Evolutionary conservation across 768 basidiomycete species (phyloP), one percentile per base, ranked within the genome.

Genomic region (Podaxis sp.): DNA sequence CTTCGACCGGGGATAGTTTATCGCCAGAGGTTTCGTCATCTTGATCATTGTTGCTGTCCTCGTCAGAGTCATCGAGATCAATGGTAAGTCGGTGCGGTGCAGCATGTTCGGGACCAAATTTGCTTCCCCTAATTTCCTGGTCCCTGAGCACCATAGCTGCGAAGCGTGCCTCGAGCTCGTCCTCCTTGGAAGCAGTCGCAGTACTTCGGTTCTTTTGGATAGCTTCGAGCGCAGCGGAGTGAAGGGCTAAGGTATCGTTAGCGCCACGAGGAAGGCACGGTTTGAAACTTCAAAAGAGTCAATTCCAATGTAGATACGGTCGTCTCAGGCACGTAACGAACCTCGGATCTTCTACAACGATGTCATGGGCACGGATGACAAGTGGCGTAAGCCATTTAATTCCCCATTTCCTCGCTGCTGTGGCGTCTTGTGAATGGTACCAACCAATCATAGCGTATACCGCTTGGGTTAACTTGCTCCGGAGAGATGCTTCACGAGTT

Each of bases 381-480:
- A 71, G 63, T 11, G 66, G 66, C 33, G 55, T 61, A 56, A 70
- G 64, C 59, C 67, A 72, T 8, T 36, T 40, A 6, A 63, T 57
- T 37, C 65, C 70, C 71, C 70, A 71, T 38, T 61, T 65, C 27
- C 65, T 59, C 12, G 69, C 68, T 22, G 53, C 51, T 6, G 29
- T 51, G 2, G 67, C 63, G 27, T 71, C 65, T 47, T 54, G 51
- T 36, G 58, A 56, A 59, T 71, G 66, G 61, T 64, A 70, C 70
- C 71, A 71, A 37, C 70, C 71, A n/a, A 72, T 65, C 4, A 66
- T 61, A 4, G 69, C 70, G 43, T 71, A 68, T 22, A 72, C 40
- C 4, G 40, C 59, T 9, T 56, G 59, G 12, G 59, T 47, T 1
- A 65, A 49, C 47, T 65, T 65, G 46, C 59, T 52, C 13, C 59